A percentile compares a stretch with the other conserved stretches of the same genome.
These are phyloP conservation scores for Suhomyces sp. DNA, from an alignment of 805 yeast species.

Conservation along the genomic window DNA sequence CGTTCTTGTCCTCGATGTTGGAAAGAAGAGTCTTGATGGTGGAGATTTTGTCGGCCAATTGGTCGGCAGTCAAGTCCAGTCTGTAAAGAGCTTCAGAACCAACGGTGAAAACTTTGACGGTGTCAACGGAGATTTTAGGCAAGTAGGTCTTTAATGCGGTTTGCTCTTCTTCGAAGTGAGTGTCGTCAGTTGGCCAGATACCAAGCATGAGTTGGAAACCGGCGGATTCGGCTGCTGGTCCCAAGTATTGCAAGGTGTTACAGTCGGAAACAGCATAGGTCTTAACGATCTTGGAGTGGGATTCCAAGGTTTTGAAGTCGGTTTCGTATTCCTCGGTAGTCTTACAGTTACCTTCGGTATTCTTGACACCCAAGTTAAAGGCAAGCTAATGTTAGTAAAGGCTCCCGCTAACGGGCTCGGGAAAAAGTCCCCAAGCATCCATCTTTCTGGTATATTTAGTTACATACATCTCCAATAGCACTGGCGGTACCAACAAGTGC, in stretches of 20 bases:
- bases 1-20: conserved; percentile 72
- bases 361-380: conserved; percentile 83
- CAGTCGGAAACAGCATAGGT: conserved; percentile 94
- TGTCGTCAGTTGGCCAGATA: conserved; percentile 89
- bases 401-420: background rate
- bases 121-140: conserved; percentile 65
- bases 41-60: conserved; percentile 65
- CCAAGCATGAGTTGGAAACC: conserved; percentile 80
- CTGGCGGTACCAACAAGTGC: conserved; percentile 46
- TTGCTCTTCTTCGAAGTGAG: conserved; percentile 74
- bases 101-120: conserved; percentile 76
- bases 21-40: conserved; percentile 59
- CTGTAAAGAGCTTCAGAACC: conserved; percentile 97
- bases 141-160: conserved; percentile 65
- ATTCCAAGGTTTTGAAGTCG: conserved; percentile 60
- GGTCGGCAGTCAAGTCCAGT: conserved; percentile 72
- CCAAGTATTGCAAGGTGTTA: conserved; percentile 78
- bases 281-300: conserved; percentile 65
- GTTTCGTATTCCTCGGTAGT: conserved; percentile 61
- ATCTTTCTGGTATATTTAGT: background rate
- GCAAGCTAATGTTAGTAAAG: conserved; percentile 40
- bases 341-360: conserved; percentile 74
- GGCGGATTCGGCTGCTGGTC: conserved; percentile 79
- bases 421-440: background rate
- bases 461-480: conserved; percentile 57